Base-by-base conservation (phyloP, 2,329 filamentous ascomycete species). In the Colletotrichum tabaci region DNA sequence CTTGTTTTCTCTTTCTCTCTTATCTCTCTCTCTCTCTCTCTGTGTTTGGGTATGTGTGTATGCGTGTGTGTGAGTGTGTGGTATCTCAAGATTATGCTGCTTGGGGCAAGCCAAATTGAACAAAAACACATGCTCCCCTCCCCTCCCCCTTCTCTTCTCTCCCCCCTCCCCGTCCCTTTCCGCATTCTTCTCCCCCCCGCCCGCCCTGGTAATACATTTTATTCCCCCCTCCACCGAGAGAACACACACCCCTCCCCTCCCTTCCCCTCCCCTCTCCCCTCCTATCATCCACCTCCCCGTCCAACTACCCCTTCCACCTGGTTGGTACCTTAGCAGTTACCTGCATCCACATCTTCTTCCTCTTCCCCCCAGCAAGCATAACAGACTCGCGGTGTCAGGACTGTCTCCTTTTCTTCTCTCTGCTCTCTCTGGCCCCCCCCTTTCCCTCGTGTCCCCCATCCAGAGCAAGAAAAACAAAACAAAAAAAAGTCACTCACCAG, bases 61-160 rank as follows among this genome's bases (percentile, higher is more conserved):
- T 30, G n/a, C n/a, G n/a, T n/a, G 30, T 30, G 30, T 30, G 30
- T 30, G 30, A 1, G 6, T 30, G 30, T 30, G 30, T 30, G 30
- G 42, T 21, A 35, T 46, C 40, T 46, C 23, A n/a, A 44, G 15
- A 10, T 46, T 61, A 18, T 56, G 35, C 35, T 12, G 30, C n/a
- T 56, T 21, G 52, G 58, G 49, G 49, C 65, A 63, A 42, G 40
- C 65, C 35, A 67, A 56, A 66, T 66, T 58, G 46, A 65, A 65
- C 26, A 58, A 64, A 58, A 64, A 60, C 56, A 57, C 9, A 58
- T 56, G 35, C 44, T 38, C 21, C 35, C 30, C 23, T 38, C 21
- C 35, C 30, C 23, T 35, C 26, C 52, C 44, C 26, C 23, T 21
- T 52, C 52, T 18, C 8, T 35, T 63, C 42, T 12, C 55, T 38